phyloP scores from a whole-genome alignment of 2,329 filamentous ascomycete genomes.

The Penicillium psychrosexuale region DNA sequence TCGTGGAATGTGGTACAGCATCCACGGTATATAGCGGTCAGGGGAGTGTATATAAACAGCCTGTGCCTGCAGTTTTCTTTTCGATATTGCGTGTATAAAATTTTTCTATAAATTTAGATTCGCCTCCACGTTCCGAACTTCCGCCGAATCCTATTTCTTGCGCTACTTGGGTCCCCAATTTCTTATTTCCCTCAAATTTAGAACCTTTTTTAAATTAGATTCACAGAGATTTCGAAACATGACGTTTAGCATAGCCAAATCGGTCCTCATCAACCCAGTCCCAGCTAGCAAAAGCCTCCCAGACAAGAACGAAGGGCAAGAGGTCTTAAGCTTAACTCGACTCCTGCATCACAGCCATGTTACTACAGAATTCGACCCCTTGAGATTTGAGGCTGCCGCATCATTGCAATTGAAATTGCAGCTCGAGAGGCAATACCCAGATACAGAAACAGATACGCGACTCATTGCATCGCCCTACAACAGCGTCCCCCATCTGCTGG shows the following conservation, averaged over 20 bases:
- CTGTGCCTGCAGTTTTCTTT: neutral
- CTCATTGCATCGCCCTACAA: slow-evolving; percentile 75
- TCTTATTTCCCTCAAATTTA: neutral
- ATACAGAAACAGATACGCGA: slow-evolving; percentile 27
- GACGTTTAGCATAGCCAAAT: neutral
- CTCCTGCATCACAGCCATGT: slow-evolving; percentile 34
- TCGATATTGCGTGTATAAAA: neutral
- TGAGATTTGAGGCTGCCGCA: slow-evolving; percentile 36
- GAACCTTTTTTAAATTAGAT: neutral
- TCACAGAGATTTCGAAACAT: neutral
- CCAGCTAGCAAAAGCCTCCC: neutral
- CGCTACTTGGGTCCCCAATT: neutral
- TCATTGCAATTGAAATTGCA: slow-evolving; percentile 30
- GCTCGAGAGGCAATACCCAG: neutral
- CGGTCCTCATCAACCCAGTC: neutral
- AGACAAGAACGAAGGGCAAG: neutral
- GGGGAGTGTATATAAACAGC: neutral
- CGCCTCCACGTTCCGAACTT: neutral
- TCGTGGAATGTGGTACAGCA: slow-evolving; percentile 22
- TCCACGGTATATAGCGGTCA: slow-evolving; percentile 13
- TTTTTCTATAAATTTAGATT: neutral
- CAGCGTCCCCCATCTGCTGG: slow-evolving; percentile 66
- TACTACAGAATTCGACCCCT: slow-evolving; percentile 32
- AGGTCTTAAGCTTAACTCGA: neutral
- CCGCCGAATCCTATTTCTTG: neutral